Base-by-base conservation (phyloP, 768 basidiomycete genomes). In the Naganishia vishniacii region DNA sequence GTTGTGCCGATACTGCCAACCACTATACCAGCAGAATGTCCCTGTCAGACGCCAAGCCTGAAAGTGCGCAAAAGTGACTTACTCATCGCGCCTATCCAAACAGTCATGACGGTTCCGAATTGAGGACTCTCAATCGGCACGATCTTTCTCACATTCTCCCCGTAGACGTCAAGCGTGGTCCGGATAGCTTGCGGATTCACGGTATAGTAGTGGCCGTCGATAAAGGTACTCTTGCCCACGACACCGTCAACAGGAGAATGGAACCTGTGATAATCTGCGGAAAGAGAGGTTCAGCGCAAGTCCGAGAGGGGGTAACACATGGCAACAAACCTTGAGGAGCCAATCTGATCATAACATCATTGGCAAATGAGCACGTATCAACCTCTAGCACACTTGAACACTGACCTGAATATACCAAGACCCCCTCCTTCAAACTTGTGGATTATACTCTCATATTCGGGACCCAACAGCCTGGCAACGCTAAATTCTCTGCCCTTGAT, bases 171-270 rank as follows among this genome's bases (percentile, higher is more conserved):
- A 12, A 95, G 78, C 2, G 86, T 83, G 0, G 90, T 89, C 3
- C 94, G 84, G 67, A 99, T 88, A 0, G 94, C 94, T 82, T 97
- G 89, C 0, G 93, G 91, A 86, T 92, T 94, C 66, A 95, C 94
- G 0, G 95, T 97, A 77, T 95, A 98, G 77, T 95, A 97, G 72
- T 94, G 91, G 6, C 94, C 94, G 2, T 84, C 68, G 61, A 97
- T 88, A 71, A 88, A 83, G 6, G 84, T 85, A 84, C 92, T 90
- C 34, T 80, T 80, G 18, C 92, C 93, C 29, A 98, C 83, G 40
- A 75, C 83, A 0, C 72, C 75, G 31, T 71, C 68, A 32, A 76
- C 76, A 16, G 72, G 73, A 44, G 68, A 75, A 63, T 80, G 79
- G 82, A 92, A 95, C 0, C 93, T 87, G 77, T 97, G 93, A 71